Base-by-base conservation (phyloP, 345 rosid species). In the Ceriops zippeliana region DNA sequence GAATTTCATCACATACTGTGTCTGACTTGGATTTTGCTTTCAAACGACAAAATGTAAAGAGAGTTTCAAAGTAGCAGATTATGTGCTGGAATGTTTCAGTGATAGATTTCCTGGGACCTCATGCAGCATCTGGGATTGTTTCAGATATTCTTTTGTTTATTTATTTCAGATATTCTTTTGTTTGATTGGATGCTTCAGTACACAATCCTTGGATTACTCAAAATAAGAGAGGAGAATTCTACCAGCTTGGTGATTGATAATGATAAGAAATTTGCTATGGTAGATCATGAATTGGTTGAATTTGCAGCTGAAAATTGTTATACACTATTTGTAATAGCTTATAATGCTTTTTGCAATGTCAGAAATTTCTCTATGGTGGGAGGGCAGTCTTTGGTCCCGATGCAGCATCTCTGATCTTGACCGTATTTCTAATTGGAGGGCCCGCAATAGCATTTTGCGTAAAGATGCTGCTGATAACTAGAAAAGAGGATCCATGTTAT, bases 361-460 rank as follows among this genome's bases (percentile, higher is more conserved):
- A 93, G 98, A 89, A 76, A 86, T 93, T 93, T 66, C 70, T 77
- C 32, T 91, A 93, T 53, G 96, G 97, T 47, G 98, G 98, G 68
- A 89, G 97, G 80, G 62, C 87, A 22, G 83, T 93, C 10, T 82
- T 90, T 56, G 98, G 98, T 70, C 98, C 97, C 0, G 97, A 93
- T 76, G 95, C 91, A 49, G 73, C 86, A 54, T 93, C 98, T 1
- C 71, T 91, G n/a, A 78, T 83, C 64, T 75, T 93, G 60, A 89
- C 97, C 1, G 63, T 87, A 34, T 57, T 78, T 65, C 78, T 93
- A 76, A 87, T 89, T 46, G 98, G 97, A 79, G 72, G 76, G 61
- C 97, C 98, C 2, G 82, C 96, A 13, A 58, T 91, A 22, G 66
- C 88, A 47, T 93, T 93, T 77, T 89, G 92, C 77, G 47, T 81